These are phyloP conservation scores for Nannochloropsis salina DNA, from an alignment of 108 stramenopile genomes.

Conservation along the genomic window DNA sequence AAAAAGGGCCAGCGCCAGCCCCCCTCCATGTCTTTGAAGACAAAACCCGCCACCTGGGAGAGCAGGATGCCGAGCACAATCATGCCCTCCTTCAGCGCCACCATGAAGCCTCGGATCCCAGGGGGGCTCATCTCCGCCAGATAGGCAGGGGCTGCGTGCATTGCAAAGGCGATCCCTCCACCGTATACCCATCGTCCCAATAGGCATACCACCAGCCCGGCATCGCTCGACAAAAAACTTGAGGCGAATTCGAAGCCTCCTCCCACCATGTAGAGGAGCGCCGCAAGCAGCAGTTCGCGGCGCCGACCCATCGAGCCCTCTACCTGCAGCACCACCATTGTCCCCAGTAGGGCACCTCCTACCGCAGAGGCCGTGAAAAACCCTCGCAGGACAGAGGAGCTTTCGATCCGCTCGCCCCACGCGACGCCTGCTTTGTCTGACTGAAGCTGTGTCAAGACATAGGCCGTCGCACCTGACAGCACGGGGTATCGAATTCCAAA, in stretches of 20 bases:
- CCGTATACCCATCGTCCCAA: conserved; percentile 60
- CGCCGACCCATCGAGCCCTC: conserved; percentile 62
- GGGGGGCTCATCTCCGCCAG: conserved; percentile 71
- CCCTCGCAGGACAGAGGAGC: conserved; percentile 1
- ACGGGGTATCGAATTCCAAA: no score
- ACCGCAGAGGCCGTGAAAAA: not conserved
- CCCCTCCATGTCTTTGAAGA: conserved; percentile 36
- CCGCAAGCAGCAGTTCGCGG: conserved; percentile 60
- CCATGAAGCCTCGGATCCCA: conserved; percentile 59
- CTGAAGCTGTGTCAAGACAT: not conserved
- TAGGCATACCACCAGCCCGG: conserved; percentile 54
- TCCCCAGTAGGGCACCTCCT: not conserved
- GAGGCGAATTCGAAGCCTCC: conserved; percentile 35
- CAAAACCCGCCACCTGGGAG: conserved; percentile 60
- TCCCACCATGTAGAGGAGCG: conserved; percentile 60
- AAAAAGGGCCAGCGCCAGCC: conserved; percentile 57
- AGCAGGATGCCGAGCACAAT: conserved; percentile 71
- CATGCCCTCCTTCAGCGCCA: conserved; percentile 66
- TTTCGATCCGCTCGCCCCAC: not conserved
- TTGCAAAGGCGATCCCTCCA: conserved; percentile 65
- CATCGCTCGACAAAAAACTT: conserved; percentile 32
- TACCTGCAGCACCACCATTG: not conserved
- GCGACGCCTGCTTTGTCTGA: not conserved
- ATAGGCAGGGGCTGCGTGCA: conserved; percentile 68
- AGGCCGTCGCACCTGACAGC: not conserved